Conservation (phyloP, 345 rosid species). For the Corymbia maculata region DNA sequence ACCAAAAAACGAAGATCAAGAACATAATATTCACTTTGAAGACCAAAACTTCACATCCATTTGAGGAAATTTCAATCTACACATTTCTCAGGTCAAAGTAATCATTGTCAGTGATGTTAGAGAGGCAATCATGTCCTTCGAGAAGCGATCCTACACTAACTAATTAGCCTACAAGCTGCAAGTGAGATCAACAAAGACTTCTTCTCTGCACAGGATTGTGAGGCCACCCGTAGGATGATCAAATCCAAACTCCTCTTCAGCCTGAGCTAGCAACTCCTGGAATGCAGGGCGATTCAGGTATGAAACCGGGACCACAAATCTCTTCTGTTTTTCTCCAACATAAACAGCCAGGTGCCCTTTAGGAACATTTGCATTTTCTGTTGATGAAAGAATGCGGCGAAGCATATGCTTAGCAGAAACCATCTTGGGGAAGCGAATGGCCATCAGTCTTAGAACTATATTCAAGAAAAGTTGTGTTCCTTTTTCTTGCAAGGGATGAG, state of each 20-base stretch:
- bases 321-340: slow-evolving; percentile 24
- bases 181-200: slow-evolving; percentile 10
- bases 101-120: neutral
- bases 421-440: neutral
- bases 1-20: neutral
- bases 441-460: neutral
- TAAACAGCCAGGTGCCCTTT: slow-evolving; percentile 23
- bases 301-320: slow-evolving; percentile 23
- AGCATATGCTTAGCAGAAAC: neutral
- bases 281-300: slow-evolving; percentile 18
- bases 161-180: neutral
- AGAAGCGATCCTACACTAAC: neutral
- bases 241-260: slow-evolving; percentile 31
- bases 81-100: neutral
- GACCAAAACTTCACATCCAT: neutral
- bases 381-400: neutral
- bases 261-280: slow-evolving; percentile 14
- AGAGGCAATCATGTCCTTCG: neutral
- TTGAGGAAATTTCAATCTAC: neutral
- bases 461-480: neutral
- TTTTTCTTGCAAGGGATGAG: neutral
- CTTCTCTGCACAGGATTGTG: slow-evolving; percentile 27
- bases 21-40: neutral
- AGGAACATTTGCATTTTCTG: neutral
- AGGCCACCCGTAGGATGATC: slow-evolving; percentile 32